These are phyloP conservation scores for Trypanosoma theileri DNA, from an alignment of 208 protist genomes.

Conservation along the genomic window DNA sequence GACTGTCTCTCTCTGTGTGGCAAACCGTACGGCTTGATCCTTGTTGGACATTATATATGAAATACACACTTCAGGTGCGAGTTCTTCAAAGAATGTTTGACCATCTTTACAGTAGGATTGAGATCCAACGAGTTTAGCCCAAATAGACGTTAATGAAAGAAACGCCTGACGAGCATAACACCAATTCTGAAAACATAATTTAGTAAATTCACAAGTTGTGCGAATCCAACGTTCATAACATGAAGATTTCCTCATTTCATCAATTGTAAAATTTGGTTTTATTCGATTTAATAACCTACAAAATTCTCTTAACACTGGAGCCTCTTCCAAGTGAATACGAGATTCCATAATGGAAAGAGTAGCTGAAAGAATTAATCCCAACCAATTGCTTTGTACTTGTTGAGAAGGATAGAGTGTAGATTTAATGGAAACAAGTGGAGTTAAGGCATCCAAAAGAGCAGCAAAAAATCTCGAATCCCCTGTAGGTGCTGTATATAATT, in stretches of 20 bases:
- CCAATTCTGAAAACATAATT: conserved; percentile 34
- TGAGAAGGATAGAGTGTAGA: conserved; percentile 26
- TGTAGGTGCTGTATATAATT: conserved; percentile 22
- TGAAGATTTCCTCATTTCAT: conserved; percentile 42
- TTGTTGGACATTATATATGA: conserved; percentile 30
- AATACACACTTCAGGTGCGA: conserved; percentile 27
- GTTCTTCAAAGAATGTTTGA: conserved; percentile 20
- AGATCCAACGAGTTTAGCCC: conserved; percentile 31
- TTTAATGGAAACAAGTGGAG: conserved; percentile 32
- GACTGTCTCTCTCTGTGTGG: conserved; percentile 3
- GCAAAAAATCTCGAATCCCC: conserved; percentile 13
- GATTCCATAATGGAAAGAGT: conserved; percentile 54
- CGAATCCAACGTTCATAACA: conserved; percentile 36
- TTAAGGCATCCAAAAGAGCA: conserved; percentile 29
- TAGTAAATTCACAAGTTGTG: conserved; percentile 27
- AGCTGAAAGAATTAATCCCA: conserved; percentile 43
- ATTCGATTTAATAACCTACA: conserved; percentile 51
- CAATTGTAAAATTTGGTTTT: conserved; percentile 56
- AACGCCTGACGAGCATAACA: conserved; percentile 26
- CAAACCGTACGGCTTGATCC: conserved; percentile 26
- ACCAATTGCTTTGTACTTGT: conserved; percentile 33
- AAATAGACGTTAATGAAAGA: conserved; percentile 32
- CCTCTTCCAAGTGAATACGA: conserved; percentile 36
- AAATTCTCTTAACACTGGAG: conserved; percentile 35
- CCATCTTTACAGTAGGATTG: conserved; percentile 30